Evolutionary conservation across 2,329 filamentous ascomycete species (phyloP), one percentile per base, ranked within the genome.

Genomic region (Leptographium procerum): DNA sequence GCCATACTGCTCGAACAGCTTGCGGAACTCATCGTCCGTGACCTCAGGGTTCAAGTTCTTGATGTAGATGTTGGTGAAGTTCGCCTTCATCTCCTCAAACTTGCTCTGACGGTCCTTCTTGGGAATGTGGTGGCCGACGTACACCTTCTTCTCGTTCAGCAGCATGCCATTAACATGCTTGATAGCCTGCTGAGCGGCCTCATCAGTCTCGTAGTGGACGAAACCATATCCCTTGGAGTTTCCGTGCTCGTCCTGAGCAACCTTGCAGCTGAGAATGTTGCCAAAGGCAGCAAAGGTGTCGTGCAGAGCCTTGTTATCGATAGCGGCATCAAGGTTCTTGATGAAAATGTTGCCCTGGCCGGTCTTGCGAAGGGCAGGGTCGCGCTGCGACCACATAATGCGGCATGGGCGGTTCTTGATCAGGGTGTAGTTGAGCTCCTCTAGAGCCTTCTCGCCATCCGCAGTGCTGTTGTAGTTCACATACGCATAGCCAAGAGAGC

Each of bases 71-170:
- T 99, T 99, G 80, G 94, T 99, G 83, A 95, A 99, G 83, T 99
- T 99, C 75, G 94, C 94, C 87, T 99, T 99, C 92, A 99, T 99
- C 83, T 99, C 94, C 80, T 99, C 94, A 68, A 97, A 97, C 80
- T 99, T 99, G 89, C 90, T 96, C 84, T 97, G 94, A 69, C 94
- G 92, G 72, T 99, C 94, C 84, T 97, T 97, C 88, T 97, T 97
- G 73, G 94, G 91, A 69, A 99, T 97, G 78, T 99, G 94, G 77
- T 96, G 92, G 64, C 94, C 94, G 67, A 99, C 94, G 68, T 95
- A 99, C 64, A 99, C 94, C 84, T 99, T 99, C 87, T 99, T 99
- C 84, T 99, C 94, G 79, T 99, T 99, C 72, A 99, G 77, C 73
- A 99, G 81, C 94, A 99, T 99, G 73, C 94, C 94, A 75, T 99